These are phyloP conservation scores for Kwoniella sp. DNA, from an alignment of 768 basidiomycete genomes.

Conservation along the genomic window DNA sequence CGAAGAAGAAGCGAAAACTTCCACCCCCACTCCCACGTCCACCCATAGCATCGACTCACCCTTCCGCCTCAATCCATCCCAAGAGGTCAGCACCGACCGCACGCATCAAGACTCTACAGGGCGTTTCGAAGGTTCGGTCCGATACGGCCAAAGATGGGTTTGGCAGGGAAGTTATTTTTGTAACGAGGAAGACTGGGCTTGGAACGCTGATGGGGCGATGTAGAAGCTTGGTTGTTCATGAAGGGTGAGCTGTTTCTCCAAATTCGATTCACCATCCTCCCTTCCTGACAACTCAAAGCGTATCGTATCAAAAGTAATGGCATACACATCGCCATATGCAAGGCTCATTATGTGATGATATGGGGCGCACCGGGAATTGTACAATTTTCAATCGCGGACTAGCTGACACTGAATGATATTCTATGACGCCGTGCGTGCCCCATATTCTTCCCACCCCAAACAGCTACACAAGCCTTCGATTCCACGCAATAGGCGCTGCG, in stretches of 20 bases:
- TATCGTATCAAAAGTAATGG: no score
- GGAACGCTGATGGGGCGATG: slow-evolving; percentile 54
- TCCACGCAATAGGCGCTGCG: slow-evolving; percentile 53
- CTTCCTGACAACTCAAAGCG: no score
- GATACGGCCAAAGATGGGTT: slow-evolving; percentile 44
- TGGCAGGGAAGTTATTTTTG: slow-evolving; percentile 51
- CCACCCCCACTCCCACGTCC: slow-evolving; percentile 23
- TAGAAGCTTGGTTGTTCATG: slow-evolving; percentile 52
- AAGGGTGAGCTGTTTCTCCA: slow-evolving; percentile 46
- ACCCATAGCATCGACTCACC: slow-evolving; percentile 21
- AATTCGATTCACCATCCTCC: not conserved
- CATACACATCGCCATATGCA: no score
- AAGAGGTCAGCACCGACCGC: slow-evolving; percentile 15
- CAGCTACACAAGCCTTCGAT: slow-evolving; percentile 43
- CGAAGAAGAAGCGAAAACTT: slow-evolving; percentile 14
- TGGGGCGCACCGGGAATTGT: no score
- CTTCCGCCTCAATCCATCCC: slow-evolving; percentile 4
- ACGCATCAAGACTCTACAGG: slow-evolving; percentile 43
- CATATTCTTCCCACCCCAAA: no score
- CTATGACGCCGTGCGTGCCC: no score
- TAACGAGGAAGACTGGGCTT: slow-evolving; percentile 50
- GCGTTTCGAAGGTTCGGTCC: slow-evolving; percentile 32
- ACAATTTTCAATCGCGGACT: no score
- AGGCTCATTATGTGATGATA: no score
- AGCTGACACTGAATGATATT: no score